Evolutionary conservation across 352 stramenopile genomes (phyloP).

Genomic region (Blastocystis sp.): DNA sequence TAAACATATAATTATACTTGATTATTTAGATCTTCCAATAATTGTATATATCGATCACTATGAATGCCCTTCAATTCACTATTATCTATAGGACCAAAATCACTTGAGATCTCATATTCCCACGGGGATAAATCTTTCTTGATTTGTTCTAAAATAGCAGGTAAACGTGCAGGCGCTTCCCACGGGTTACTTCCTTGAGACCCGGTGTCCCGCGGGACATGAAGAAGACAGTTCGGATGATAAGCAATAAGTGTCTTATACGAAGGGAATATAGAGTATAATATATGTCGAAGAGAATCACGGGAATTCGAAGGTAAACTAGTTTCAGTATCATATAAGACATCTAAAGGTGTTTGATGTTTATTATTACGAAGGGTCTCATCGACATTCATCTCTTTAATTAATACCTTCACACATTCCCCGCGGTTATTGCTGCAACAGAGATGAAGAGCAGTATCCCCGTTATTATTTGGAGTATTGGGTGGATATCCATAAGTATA

Average conservation of each 20-base stretch:
- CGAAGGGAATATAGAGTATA: conserved; percentile 40
- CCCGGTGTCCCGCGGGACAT: conserved; percentile 44
- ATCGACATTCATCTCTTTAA: conserved; percentile 7
- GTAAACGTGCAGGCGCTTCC: conserved; percentile 60
- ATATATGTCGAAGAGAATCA: conserved; percentile 31
- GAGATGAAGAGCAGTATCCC: conserved; percentile 41
- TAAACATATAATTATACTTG: conserved; percentile 46
- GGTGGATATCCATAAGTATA: conserved; percentile 15
- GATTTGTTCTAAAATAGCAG: conserved; percentile 51
- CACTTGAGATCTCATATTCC: conserved; percentile 48
- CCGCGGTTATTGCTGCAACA: conserved; percentile 16
- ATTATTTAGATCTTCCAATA: conserved; percentile 62
- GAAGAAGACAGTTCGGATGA: conserved; percentile 65
- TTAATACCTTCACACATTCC: neutral
- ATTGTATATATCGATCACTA: conserved; percentile 59
- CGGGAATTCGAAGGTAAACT: neutral
- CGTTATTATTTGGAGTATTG: conserved; percentile 19
- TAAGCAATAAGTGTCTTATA: conserved; percentile 62
- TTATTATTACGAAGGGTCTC: conserved; percentile 37
- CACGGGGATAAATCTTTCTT: conserved; percentile 44
- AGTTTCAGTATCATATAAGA: conserved; percentile 26
- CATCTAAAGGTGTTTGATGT: conserved; percentile 24
- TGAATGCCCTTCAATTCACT: conserved; percentile 60
- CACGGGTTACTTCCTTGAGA: conserved; percentile 50
- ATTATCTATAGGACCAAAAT: conserved; percentile 57